phyloP scores from a whole-genome alignment of 2,329 filamentous ascomycete genomes.

The Talaromyces sp. region DNA sequence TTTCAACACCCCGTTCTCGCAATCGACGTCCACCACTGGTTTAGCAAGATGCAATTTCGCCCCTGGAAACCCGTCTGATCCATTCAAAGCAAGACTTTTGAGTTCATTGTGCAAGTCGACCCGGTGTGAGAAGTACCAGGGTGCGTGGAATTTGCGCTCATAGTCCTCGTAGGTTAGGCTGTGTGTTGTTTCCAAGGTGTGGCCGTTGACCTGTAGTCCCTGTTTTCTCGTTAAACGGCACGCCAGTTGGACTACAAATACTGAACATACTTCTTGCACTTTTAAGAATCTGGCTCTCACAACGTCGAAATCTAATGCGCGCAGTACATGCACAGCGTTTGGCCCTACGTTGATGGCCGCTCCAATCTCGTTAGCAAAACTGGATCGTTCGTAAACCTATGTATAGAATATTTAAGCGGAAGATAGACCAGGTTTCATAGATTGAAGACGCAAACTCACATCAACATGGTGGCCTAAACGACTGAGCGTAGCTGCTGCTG shows the following conservation, averaged over 20 bases:
- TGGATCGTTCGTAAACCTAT: constrained; percentile 52
- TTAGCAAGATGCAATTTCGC: constrained; percentile 39
- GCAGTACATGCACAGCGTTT: constrained; percentile 56
- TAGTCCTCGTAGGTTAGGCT: constrained; percentile 12
- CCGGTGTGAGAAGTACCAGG: constrained; percentile 53
- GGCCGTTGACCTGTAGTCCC: constrained; percentile 37
- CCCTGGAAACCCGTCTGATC: constrained; percentile 29
- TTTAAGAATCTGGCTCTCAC: constrained; percentile 36
- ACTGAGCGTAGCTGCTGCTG: constrained; percentile 45
- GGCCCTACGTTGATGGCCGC: constrained; percentile 61
- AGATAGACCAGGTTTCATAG: neutral
- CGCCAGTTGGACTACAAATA: neutral
- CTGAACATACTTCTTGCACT: constrained; percentile 14
- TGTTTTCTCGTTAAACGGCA: constrained; percentile 16
- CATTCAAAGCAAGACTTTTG: constrained; percentile 43
- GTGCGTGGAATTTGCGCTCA: constrained; percentile 16
- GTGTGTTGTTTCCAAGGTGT: constrained; percentile 25
- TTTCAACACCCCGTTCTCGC: constrained; percentile 36
- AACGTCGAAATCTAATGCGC: constrained; percentile 39
- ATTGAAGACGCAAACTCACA: neutral
- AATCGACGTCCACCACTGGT: constrained; percentile 43
- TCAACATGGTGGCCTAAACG: constrained; percentile 48
- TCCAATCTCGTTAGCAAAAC: constrained; percentile 53
- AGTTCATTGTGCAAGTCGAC: constrained; percentile 50
- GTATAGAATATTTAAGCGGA: neutral